A percentile compares a stretch with the other conserved stretches of the same genome.
Evolutionary conservation across 2,329 filamentous ascomycete genomes (phyloP).

Genomic region (Chaetomiaceae sp.): DNA sequence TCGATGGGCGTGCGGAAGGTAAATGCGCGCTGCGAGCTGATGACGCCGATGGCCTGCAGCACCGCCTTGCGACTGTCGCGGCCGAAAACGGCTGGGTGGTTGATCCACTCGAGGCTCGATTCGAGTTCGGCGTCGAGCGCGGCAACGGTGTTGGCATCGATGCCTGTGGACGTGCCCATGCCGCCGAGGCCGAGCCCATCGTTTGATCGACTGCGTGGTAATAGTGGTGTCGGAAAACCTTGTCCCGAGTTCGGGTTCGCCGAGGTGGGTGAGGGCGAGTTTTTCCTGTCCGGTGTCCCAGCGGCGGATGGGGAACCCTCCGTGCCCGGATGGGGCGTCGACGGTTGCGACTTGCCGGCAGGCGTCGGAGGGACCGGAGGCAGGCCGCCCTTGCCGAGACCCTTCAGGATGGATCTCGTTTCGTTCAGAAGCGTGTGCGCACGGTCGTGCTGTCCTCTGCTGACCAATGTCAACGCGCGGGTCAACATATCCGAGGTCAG

Average conservation of each 20-base stretch:
- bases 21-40: slow-evolving; percentile 88
- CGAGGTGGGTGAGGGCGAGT: slow-evolving; percentile 51
- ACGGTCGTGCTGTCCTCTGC: slow-evolving; percentile 86
- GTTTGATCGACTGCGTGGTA: slow-evolving; percentile 50
- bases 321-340: slow-evolving; percentile 45
- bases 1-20: slow-evolving; percentile 91
- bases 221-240: slow-evolving; percentile 39
- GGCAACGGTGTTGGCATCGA: slow-evolving; percentile 75
- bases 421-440: slow-evolving; percentile 89
- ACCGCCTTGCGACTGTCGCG: slow-evolving; percentile 94
- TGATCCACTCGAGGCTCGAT: slow-evolving; percentile 92
- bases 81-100: slow-evolving; percentile 89
- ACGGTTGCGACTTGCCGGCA: slow-evolving; percentile 41
- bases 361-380: slow-evolving; percentile 74
- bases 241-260: slow-evolving; percentile 43
- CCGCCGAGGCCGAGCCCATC: slow-evolving; percentile 54
- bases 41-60: slow-evolving; percentile 92
- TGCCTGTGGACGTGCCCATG: slow-evolving; percentile 54
- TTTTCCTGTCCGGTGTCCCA: slow-evolving; percentile 51
- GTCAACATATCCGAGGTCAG: slow-evolving; percentile 98
- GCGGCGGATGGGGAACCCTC: slow-evolving; percentile 43
- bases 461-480: slow-evolving; percentile 82
- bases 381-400: slow-evolving; percentile 88
- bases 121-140: slow-evolving; percentile 90
- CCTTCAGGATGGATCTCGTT: slow-evolving; percentile 91